Conservation (phyloP, 1,284 basidiomycete species). For the Leucoagaricus sp. region DNA sequence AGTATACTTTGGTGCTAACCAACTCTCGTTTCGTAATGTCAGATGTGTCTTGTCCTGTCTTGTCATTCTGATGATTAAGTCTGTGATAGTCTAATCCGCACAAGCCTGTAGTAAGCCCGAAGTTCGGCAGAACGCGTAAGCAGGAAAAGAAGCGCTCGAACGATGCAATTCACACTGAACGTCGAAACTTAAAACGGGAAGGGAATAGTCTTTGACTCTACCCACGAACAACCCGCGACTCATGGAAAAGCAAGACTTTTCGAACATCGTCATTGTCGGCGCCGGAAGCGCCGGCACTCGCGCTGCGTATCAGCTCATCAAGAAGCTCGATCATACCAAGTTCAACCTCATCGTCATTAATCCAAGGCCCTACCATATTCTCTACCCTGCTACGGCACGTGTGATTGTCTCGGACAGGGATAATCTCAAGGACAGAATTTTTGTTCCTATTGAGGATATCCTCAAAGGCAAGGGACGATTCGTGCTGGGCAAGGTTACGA, state of each 20-base stretch:
- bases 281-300: slow-evolving; percentile 58
- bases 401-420: slow-evolving; percentile 57
- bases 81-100: too few species aligned
- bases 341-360: slow-evolving; percentile 26
- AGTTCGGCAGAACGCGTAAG: background rate
- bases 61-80: too few species aligned
- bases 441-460: slow-evolving; percentile 31
- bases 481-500: slow-evolving; percentile 38
- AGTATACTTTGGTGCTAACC: too few species aligned
- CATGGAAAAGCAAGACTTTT: slow-evolving; percentile 14
- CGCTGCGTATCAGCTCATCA: slow-evolving; percentile 15
- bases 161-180: background rate
- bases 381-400: slow-evolving; percentile 30
- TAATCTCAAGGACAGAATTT: slow-evolving; percentile 45
- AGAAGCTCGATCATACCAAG: slow-evolving; percentile 24
- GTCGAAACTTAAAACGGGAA: background rate
- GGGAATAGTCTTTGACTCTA: too few species aligned
- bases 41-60: too few species aligned
- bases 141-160: background rate
- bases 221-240: background rate
- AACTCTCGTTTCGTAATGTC: too few species aligned
- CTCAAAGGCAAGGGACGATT: slow-evolving; percentile 46
- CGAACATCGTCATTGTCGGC: slow-evolving; percentile 58
- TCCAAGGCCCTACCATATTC: slow-evolving; percentile 35
- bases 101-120: too few species aligned